Percentiles rank a stretch among this genome's conserved stretches.
Evolutionary conservation across 148 eudicot genomes (phyloP).

Genomic region (Oxyria digyna): DNA sequence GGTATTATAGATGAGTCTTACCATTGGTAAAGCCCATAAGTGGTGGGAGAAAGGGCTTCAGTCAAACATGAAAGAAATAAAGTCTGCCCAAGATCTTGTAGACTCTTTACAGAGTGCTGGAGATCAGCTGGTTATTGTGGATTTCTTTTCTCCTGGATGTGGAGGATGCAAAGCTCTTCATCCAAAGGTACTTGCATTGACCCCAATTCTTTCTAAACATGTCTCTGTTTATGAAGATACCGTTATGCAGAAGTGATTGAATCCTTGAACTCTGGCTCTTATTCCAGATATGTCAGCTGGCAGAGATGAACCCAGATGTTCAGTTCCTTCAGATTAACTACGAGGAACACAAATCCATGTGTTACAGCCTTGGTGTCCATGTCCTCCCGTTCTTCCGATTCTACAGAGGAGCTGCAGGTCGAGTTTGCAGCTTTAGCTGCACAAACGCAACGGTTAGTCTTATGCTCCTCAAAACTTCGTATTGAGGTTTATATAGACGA

Average conservation of each 20-base stretch:
- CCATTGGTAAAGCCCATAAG: slow-evolving; percentile 44
- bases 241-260: background rate
- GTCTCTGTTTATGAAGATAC: background rate
- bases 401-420: slow-evolving; percentile 77
- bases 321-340: slow-evolving; percentile 70
- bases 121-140: slow-evolving; percentile 60
- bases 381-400: slow-evolving; percentile 87
- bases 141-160: slow-evolving; percentile 81
- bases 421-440: slow-evolving; percentile 79
- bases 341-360: slow-evolving; percentile 85
- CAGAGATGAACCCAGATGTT: slow-evolving; percentile 77
- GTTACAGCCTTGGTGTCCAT: slow-evolving; percentile 68
- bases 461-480: background rate
- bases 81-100: slow-evolving; percentile 57
- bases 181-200: slow-evolving; percentile 46
- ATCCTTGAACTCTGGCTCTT: background rate
- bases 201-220: background rate
- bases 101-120: slow-evolving; percentile 58
- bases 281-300: slow-evolving; percentile 68
- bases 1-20: slow-evolving; percentile 27
- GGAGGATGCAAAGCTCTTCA: slow-evolving; percentile 89
- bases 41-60: slow-evolving; percentile 92
- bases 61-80: slow-evolving; percentile 57
- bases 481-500: background rate
- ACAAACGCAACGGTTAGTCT: slow-evolving; percentile 77